These are phyloP conservation scores for Flaveria robusta DNA, from an alignment of 129 eudicot species.

Conservation along the genomic window DNA sequence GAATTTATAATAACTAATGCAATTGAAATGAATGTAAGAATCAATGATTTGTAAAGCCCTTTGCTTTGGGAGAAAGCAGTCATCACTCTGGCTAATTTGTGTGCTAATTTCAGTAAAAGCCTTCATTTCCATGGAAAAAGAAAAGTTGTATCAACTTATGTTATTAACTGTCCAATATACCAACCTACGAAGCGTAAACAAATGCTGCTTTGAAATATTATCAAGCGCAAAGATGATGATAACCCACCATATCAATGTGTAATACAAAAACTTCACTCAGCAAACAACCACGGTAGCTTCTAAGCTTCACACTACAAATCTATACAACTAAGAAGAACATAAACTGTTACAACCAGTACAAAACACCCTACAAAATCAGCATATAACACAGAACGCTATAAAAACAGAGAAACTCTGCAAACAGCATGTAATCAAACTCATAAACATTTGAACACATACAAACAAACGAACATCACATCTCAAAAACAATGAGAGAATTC, in stretches of 20 bases:
- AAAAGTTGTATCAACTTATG: too few relatives aligned
- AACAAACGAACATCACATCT: not conserved
- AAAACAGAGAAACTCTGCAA: constrained; percentile 19
- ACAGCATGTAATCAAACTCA: not conserved
- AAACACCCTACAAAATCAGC: not conserved
- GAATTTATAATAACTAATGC: not conserved
- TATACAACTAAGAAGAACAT: not conserved
- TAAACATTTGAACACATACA: not conserved
- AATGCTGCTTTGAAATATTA: not conserved
- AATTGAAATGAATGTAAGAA: not conserved
- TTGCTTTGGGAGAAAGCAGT: not conserved
- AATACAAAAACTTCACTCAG: not conserved
- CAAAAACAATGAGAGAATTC: not conserved
- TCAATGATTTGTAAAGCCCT: not conserved
- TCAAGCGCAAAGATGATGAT: not conserved
- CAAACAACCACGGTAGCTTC: not conserved
- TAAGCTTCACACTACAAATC: not conserved
- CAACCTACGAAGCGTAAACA: not conserved
- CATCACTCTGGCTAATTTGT: too few relatives aligned
- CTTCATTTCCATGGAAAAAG: too few relatives aligned
- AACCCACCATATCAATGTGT: too few relatives aligned
- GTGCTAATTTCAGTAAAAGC: too few relatives aligned
- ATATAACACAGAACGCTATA: not conserved
- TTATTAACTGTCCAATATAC: too few relatives aligned
- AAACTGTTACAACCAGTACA: not conserved